Evolutionary conservation across 208 protist species (phyloP), one percentile per base, ranked within the genome.

Genomic region (Phytomonas serpens): DNA sequence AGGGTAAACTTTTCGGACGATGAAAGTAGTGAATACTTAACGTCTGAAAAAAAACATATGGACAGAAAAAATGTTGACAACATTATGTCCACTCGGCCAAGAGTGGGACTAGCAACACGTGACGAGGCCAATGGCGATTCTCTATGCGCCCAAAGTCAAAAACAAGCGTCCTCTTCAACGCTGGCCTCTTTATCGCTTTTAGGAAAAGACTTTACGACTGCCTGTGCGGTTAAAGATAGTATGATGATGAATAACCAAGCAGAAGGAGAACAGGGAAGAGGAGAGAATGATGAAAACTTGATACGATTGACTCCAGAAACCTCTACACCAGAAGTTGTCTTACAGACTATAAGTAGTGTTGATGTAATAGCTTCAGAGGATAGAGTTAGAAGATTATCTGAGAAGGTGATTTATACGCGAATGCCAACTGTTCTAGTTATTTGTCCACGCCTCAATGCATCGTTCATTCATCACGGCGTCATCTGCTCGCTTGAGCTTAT

Each of bases 401-500:
- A 66, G 4, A 38, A 38, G 16, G 62, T 66, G 32, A n/a, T 38
- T n/a, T 33, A 66, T 33, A 38, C 62, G 27, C 77, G 73, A 16
- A 93, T 95, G 85, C 90, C 90, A 31, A 76, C 91, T 30, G 87
- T 92, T 31, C 93, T 95, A 77, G 76, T 95, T 47, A 83, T 92
- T 27, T 71, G 81, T 2, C 90, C 90, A 13, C 86, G 90, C 9
- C 85, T 95, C 37, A 68, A 87, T 34, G 85, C 87, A 0, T 74
- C 87, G 7, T 95, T 95, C 64, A 91, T 95, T 67, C 90, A 95
- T 68, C 81, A 88, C 73, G 90, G 90, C 33, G 84, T 86, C 14
- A 77, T 95, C 11, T 95, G 90, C 70, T 90, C 90, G 7, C 77
- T 95, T 4, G 87, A 95, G 73, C 77, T 95, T n/a, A 89, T 95